Evolutionary conservation across 768 basidiomycete species (phyloP).

Genomic region (Russula lepida): DNA sequence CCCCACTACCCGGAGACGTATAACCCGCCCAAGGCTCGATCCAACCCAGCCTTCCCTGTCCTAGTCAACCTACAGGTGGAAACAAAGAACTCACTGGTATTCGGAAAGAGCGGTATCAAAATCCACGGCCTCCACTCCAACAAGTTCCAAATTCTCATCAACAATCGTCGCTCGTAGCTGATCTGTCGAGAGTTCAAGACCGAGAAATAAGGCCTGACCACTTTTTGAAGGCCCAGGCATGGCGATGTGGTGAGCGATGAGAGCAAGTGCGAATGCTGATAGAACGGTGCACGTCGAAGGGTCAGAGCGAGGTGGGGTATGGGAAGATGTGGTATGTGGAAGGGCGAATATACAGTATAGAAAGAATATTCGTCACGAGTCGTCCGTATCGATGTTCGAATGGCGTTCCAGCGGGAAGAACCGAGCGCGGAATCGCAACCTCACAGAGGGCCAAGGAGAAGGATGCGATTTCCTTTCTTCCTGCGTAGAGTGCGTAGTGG

Average conservation of each 20-base stretch:
- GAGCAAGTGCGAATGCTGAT: background rate
- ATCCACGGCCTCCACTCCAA: conserved; percentile 75
- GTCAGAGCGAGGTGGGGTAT: background rate
- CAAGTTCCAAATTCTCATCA: conserved; percentile 73
- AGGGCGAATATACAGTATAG: conserved; percentile 1
- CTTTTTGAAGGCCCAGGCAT: conserved; percentile 29
- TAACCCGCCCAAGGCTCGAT: background rate
- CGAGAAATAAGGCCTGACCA: conserved; percentile 60
- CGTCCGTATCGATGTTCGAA: conserved; percentile 2
- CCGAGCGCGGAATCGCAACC: background rate
- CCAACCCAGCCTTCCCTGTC: background rate
- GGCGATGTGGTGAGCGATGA: background rate
- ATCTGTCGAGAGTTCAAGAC: conserved; percentile 79
- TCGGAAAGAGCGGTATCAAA: conserved; percentile 75
- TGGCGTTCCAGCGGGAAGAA: background rate
- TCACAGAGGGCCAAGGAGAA: background rate
- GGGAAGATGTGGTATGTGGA: background rate
- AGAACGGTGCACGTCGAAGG: background rate
- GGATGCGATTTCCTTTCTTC: background rate
- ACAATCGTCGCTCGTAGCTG: conserved; percentile 77
- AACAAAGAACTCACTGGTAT: conserved; percentile 56
- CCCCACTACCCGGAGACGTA: background rate
- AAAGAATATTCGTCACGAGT: conserved; percentile 5
- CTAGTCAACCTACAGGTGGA: background rate
- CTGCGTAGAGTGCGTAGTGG: background rate